Conservation (phyloP, 805 yeast species). For the Saturnispora serradocipensis region DNA sequence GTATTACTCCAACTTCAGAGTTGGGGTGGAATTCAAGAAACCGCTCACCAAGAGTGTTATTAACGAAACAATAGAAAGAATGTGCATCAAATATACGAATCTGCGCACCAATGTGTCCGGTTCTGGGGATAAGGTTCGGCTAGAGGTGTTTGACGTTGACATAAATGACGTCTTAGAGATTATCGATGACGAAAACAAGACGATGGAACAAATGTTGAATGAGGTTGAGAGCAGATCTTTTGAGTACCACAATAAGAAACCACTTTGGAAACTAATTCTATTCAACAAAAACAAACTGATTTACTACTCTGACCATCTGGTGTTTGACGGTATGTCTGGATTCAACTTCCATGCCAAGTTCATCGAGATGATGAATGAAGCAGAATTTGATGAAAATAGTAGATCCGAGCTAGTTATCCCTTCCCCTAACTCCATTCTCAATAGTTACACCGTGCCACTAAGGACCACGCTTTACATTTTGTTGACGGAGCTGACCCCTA, state of each 20-base stretch:
- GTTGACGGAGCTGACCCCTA: background rate
- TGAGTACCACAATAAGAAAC: constrained; percentile 3
- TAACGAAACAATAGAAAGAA: background rate
- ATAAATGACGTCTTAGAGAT: constrained; percentile 16
- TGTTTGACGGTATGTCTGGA: constrained; percentile 31
- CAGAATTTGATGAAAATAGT: background rate
- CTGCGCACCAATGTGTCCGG: background rate
- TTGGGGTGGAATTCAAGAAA: constrained; percentile 5
- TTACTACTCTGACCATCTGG: constrained; percentile 24
- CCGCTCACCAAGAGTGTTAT: background rate
- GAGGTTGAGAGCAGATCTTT: background rate
- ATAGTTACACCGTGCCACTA: background rate
- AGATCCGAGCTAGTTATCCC: background rate
- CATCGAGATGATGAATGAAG: background rate
- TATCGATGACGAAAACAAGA: constrained; percentile 5
- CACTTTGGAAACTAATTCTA: constrained; percentile 16
- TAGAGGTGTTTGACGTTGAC: constrained; percentile 2
- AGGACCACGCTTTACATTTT: background rate
- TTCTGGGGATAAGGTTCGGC: background rate
- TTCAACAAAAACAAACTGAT: constrained; percentile 11
- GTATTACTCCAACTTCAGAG: constrained; percentile 7
- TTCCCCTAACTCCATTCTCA: background rate
- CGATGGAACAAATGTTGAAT: constrained; percentile 6
- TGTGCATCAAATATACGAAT: constrained; percentile 10
- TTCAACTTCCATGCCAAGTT: constrained; percentile 20